A percentile compares a stretch with the other conserved stretches of the same genome.
phyloP scores from a whole-genome alignment of 306 rosid species.

The Rosa lucieae region DNA sequence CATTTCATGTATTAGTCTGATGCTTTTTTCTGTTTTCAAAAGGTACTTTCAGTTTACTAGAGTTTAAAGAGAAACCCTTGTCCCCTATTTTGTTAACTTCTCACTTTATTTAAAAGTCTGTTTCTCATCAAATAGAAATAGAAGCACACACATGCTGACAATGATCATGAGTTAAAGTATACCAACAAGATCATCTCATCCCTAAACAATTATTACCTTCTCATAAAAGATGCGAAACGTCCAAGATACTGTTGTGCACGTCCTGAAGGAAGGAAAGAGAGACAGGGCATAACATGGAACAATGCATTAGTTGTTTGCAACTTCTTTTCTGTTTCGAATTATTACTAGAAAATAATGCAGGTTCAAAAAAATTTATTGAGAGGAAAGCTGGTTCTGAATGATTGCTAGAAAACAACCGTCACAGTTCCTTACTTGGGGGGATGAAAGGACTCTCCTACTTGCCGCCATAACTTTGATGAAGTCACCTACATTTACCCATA shows the following conservation, averaged over 20 bases:
- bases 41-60: background rate
- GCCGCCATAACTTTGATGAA: slow-evolving; percentile 80
- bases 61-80: background rate
- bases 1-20: background rate
- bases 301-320: slow-evolving; percentile 3
- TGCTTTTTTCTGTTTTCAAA: background rate
- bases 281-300: slow-evolving; percentile 20
- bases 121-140: background rate
- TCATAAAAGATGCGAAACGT: slow-evolving; percentile 84
- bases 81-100: background rate
- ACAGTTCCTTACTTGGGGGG: slow-evolving; percentile 74
- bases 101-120: background rate
- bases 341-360: background rate
- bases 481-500: slow-evolving; percentile 59
- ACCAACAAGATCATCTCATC: background rate
- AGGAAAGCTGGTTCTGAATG: slow-evolving; percentile 19
- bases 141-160: background rate
- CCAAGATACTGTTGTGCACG: slow-evolving; percentile 93
- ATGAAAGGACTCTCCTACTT: slow-evolving; percentile 90
- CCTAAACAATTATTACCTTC: slow-evolving; percentile 53
- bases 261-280: slow-evolving; percentile 52
- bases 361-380: background rate
- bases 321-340: background rate
- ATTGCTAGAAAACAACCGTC: slow-evolving; percentile 17
- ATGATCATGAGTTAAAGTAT: background rate